Conservation (phyloP, 2,329 filamentous ascomycete genomes). For the Blastomyces gilchristii region DNA sequence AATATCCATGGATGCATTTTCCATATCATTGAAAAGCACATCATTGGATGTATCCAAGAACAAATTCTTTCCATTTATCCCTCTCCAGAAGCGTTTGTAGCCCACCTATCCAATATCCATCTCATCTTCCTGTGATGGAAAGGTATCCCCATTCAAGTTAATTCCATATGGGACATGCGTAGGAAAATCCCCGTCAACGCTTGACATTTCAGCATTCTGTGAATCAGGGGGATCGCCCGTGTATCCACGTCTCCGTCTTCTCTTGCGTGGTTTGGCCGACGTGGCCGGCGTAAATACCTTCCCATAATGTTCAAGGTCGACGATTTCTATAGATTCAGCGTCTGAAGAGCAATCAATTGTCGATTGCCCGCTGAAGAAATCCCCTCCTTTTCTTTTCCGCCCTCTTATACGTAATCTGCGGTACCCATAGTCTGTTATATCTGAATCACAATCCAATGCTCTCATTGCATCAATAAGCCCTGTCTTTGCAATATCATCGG, state of each 20-base stretch:
- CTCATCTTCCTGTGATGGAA: not conserved
- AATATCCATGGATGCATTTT: not conserved
- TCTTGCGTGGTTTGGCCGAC: constrained; percentile 22
- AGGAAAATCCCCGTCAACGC: not conserved
- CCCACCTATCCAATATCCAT: constrained; percentile 3
- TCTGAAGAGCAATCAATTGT: constrained; percentile 1
- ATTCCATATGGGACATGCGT: not conserved
- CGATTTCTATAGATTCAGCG: constrained; percentile 7
- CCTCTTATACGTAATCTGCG: constrained; percentile 17
- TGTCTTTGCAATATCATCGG: constrained; percentile 22
- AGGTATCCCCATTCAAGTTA: not conserved
- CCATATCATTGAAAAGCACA: not conserved
- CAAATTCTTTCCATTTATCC: not conserved
- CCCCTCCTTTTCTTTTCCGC: constrained; percentile 28
- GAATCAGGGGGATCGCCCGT: constrained; percentile 1
- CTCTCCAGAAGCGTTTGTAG: not conserved
- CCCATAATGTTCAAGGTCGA: constrained; percentile 13
- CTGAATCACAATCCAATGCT: constrained; percentile 23
- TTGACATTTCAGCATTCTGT: constrained; percentile 7
- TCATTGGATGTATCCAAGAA: not conserved
- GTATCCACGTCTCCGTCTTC: constrained; percentile 17
- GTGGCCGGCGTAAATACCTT: constrained; percentile 20
- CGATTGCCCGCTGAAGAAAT: constrained; percentile 15
- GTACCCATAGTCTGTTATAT: constrained; percentile 14
- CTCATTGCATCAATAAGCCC: constrained; percentile 29